Percentiles rank a stretch among this genome's conserved stretches.
These are phyloP conservation scores for Musa schizocarpa DNA, from an alignment of 176 grass and related monocot species.

Conservation along the genomic window DNA sequence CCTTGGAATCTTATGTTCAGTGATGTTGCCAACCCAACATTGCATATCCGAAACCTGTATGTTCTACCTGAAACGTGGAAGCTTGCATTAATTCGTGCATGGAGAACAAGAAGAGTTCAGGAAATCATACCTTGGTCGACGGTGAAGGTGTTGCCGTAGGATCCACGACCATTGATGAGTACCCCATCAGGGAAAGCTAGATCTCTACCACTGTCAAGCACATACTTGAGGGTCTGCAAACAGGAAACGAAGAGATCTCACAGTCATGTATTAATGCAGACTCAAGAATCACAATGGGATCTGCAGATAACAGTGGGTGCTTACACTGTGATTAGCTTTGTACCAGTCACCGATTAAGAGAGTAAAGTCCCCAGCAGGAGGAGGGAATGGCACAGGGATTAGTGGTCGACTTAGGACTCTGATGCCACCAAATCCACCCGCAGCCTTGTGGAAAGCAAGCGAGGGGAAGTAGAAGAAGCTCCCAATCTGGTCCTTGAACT, in stretches of 20 bases:
- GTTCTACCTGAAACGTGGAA: slow-evolving; percentile 1
- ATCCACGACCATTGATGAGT: slow-evolving; percentile 8
- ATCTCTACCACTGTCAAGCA: slow-evolving; percentile 6
- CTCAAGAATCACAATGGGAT: neutral
- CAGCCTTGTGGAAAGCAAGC: slow-evolving; percentile 8
- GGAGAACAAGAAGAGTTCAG: neutral
- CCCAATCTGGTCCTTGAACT: slow-evolving; percentile 15
- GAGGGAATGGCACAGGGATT: slow-evolving; percentile 3
- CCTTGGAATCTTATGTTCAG: slow-evolving; percentile 12
- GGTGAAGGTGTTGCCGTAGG: neutral
- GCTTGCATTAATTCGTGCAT: neutral
- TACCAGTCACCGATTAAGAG: slow-evolving; percentile 7
- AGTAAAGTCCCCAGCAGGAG: neutral
- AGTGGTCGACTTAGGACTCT: slow-evolving; percentile 4
- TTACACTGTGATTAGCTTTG: slow-evolving; percentile 14
- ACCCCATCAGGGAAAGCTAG: slow-evolving; percentile 6
- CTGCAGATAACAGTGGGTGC: neutral
- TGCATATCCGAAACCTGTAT: slow-evolving; percentile 13
- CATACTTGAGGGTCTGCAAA: neutral
- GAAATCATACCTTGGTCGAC: slow-evolving; percentile 11
- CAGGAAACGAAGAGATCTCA: neutral
- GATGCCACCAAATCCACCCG: slow-evolving; percentile 5
- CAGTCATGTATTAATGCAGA: neutral
- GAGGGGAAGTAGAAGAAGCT: slow-evolving; percentile 13
- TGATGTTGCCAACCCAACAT: slow-evolving; percentile 1